phyloP scores from a whole-genome alignment of 441 rosid genomes.

The Erysimum pusillum region DNA sequence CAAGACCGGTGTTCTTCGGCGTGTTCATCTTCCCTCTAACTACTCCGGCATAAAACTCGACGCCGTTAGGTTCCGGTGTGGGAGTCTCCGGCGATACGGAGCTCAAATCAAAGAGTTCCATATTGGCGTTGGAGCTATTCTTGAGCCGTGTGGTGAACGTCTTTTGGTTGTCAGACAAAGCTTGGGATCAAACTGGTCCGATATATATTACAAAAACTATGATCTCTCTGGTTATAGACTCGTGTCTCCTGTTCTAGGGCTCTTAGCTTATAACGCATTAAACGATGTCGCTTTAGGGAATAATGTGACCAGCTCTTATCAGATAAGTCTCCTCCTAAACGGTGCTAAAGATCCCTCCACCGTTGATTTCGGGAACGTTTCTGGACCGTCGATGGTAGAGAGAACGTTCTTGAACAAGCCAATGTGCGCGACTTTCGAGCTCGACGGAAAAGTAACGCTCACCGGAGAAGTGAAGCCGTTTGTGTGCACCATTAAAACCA shows the following conservation, averaged over 20 bases:
- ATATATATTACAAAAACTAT: slow-evolving; percentile 67
- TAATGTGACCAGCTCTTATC: slow-evolving; percentile 57
- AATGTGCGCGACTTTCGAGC: slow-evolving; percentile 77
- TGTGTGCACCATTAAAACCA: slow-evolving; percentile 66
- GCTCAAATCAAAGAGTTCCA: slow-evolving; percentile 77
- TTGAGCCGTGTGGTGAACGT: slow-evolving; percentile 90
- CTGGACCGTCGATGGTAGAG: slow-evolving; percentile 32
- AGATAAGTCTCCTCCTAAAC: slow-evolving; percentile 59
- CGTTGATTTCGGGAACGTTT: slow-evolving; percentile 59
- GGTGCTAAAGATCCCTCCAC: slow-evolving; percentile 62
- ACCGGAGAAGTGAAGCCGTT: slow-evolving; percentile 55
- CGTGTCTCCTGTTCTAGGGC: slow-evolving; percentile 81
- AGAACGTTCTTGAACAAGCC: slow-evolving; percentile 54
- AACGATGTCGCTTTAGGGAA: slow-evolving; percentile 46
- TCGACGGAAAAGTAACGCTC: slow-evolving; percentile 67
- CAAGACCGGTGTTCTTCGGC: slow-evolving; percentile 64
- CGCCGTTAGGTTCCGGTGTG: slow-evolving; percentile 77
- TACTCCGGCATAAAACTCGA: slow-evolving; percentile 77
- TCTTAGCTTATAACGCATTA: slow-evolving; percentile 74
- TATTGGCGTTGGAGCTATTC: slow-evolving; percentile 64
- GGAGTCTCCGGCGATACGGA: slow-evolving; percentile 85
- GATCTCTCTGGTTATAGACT: slow-evolving; percentile 84
- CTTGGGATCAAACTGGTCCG: slow-evolving; percentile 77
- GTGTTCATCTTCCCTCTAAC: slow-evolving; percentile 68
- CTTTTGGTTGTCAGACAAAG: slow-evolving; percentile 76